Conservation (phyloP, 495 filamentous ascomycete genomes). For the Sabuloglossum arenarium region DNA sequence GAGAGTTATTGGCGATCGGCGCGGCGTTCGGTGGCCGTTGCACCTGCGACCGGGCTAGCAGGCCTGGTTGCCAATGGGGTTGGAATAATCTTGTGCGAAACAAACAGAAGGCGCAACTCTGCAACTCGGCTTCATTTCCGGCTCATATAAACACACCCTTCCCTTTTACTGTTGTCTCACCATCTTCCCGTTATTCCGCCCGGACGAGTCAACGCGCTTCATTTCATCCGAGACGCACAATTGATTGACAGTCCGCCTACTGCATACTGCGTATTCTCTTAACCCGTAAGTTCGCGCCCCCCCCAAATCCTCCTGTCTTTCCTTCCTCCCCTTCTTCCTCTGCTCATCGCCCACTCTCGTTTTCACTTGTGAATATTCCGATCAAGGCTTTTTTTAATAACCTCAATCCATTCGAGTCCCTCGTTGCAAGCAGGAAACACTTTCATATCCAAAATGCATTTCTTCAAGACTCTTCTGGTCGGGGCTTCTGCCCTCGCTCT, state of each 20-base stretch:
- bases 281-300: not conserved
- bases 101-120: not conserved
- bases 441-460: conserved; percentile 3
- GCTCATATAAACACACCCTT: not conserved
- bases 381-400: not conserved
- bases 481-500: not conserved
- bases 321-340: not conserved
- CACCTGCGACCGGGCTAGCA: not conserved
- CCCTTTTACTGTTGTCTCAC: not conserved
- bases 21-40: not conserved
- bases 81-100: not conserved
- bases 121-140: not conserved
- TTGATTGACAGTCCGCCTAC: conserved; percentile 1
- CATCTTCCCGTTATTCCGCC: not conserved
- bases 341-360: not conserved
- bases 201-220: not conserved
- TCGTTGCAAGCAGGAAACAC: not conserved
- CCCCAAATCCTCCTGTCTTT: not conserved
- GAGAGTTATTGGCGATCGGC: not conserved
- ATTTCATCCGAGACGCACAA: not conserved
- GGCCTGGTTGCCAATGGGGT: not conserved
- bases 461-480: conserved; percentile 2
- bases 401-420: not conserved
- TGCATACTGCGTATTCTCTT: not conserved
- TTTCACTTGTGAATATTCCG: not conserved